A percentile compares a stretch with the other conserved stretches of the same genome.
Evolutionary conservation across 169 alveolate genomes (phyloP).

Genomic region (Eimeria falciformis): DNA sequence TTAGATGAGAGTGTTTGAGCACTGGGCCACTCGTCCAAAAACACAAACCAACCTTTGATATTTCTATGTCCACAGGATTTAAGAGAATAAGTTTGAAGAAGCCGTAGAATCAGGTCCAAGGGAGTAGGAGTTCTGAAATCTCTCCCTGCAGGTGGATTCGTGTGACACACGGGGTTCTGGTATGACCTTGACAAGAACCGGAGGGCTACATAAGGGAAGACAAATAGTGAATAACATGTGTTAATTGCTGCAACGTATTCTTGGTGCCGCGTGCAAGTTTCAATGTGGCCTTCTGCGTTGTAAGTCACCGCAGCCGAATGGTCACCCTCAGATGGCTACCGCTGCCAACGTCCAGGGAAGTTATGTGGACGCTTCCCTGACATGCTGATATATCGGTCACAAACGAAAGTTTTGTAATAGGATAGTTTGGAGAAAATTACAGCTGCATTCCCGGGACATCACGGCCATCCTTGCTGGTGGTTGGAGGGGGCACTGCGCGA

Average conservation of each 20-base stretch:
- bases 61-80: too few species aligned
- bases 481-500: not conserved
- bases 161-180: not conserved
- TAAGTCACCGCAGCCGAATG: conserved; percentile 9
- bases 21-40: too few species aligned
- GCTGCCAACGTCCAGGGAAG: not conserved
- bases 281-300: not conserved
- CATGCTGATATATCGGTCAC: not conserved
- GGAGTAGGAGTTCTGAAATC: too few species aligned
- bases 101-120: too few species aligned
- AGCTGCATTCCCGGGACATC: not conserved
- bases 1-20: too few species aligned
- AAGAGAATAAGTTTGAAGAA: too few species aligned
- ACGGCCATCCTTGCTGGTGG: not conserved
- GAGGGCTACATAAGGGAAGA: conserved; percentile 11
- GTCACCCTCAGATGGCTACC: conserved; percentile 9
- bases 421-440: not conserved
- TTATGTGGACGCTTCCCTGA: not conserved
- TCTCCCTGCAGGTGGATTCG: too few species aligned
- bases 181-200: not conserved
- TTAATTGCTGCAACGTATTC: not conserved
- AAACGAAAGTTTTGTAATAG: not conserved
- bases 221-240: not conserved
- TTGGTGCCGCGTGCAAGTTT: not conserved
- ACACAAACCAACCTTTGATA: too few species aligned